Evolutionary conservation across 1,284 basidiomycete species (phyloP), one percentile per base, ranked within the genome.

Genomic region (Rhodotorula mucilaginosa): DNA sequence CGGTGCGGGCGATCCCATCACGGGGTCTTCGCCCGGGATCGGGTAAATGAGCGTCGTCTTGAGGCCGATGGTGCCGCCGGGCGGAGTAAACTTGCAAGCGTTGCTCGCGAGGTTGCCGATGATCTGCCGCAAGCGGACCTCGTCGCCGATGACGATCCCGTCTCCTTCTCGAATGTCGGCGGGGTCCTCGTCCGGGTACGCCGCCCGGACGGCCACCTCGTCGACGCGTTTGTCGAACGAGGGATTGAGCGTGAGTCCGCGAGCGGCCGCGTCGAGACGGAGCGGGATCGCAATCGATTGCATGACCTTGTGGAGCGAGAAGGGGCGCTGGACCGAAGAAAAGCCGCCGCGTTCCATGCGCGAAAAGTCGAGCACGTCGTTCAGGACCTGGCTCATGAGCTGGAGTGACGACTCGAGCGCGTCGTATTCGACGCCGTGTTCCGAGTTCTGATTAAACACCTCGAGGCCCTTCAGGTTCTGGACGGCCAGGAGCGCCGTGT

Each of bases 391-490:
- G 49, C 68, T 89, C 89, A 93, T 95, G 89, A 93, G 92, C 71
- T 87, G 89, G 68, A 95, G 82, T 79, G 89, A 91, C 4, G 90
- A 90, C 77, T 89, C 88, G 31, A 95, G 84, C 10, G 90, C 91
- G 74, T 86, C 87, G 79, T 91, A 91, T 80, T 93, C 91, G 60
- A 92, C 86, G 73, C 90, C 89, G 74, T 89, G 87, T 26, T 87
- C 85, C 74, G 86, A 70, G 10, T 72, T n/a, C 57, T 82, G 86
- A 7, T 84, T 84, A 57, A 92, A 84, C 12, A 84, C 84, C 13
- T 87, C 86, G 0, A 85, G 87, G 1, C 90, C 91, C 71, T 90
- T 88, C 85, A 95, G 89, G 79, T 96, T 95, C 82, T 95, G 93
- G 15, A 93, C 88, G 0, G 92, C 92, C 48, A 95, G 84, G 19